phyloP scores from a whole-genome alignment of 306 rosid genomes.

The Citrullus mucosospermus region DNA sequence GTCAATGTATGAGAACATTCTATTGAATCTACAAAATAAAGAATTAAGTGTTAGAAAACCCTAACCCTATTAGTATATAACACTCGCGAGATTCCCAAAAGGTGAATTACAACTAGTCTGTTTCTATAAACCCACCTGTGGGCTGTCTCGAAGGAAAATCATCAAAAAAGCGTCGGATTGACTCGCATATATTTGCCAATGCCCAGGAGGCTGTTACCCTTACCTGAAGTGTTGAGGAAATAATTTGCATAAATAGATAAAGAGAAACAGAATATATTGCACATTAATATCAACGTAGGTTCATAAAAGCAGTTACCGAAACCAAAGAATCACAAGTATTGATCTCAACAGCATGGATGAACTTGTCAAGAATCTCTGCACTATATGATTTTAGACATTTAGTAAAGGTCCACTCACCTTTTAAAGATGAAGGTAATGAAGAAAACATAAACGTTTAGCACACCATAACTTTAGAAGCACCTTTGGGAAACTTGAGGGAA shows the following conservation, averaged over 20 bases:
- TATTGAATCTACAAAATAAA: conserved; percentile 25
- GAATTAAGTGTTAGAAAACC: not conserved
- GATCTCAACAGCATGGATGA: conserved; percentile 69
- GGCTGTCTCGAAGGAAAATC: conserved; percentile 22
- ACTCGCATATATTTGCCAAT: conserved; percentile 85
- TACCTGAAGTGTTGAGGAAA: conserved; percentile 34
- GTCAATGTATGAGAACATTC: conserved; percentile 32
- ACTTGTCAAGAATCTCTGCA: conserved; percentile 71
- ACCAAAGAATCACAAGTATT: conserved; percentile 53
- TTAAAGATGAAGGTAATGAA: not conserved
- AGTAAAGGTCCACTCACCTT: conserved; percentile 4
- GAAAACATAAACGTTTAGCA: conserved; percentile 13
- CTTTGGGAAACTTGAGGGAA: conserved; percentile 81
- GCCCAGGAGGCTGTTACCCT: conserved; percentile 95
- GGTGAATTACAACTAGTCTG: not conserved
- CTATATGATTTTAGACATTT: conserved; percentile 29
- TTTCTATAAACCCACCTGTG: conserved; percentile 35
- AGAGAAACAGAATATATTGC: not conserved
- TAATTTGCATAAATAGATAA: conserved; percentile 1
- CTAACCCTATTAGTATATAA: not conserved
- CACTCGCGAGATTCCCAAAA: not conserved
- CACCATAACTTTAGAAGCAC: conserved; percentile 30
- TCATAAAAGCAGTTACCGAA: conserved; percentile 34
- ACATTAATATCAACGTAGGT: not conserved
- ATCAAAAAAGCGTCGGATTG: conserved; percentile 43